A percentile compares a stretch with the other conserved stretches of the same genome.
Conservation (phyloP, 352 stramenopile species). For the Nothophytophthora sp. region DNA sequence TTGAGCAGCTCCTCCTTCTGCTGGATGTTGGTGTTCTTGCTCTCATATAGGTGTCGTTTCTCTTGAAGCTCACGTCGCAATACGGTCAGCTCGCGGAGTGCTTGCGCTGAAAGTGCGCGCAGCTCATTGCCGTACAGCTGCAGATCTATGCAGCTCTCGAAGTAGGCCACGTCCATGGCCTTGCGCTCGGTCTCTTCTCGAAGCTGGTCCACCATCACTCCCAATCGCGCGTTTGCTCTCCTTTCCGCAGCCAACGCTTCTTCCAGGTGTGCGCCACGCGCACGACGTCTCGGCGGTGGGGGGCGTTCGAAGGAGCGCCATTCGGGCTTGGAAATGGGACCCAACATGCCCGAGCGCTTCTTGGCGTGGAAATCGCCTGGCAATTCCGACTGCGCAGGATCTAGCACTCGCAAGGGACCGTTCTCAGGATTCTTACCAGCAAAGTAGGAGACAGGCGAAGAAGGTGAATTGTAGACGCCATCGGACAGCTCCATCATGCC, state of each 20-base stretch:
- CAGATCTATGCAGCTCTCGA: slow-evolving; percentile 65
- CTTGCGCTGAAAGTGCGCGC: slow-evolving; percentile 42
- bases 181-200: slow-evolving; percentile 76
- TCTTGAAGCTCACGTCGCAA: slow-evolving; percentile 47
- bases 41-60: slow-evolving; percentile 57
- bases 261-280: slow-evolving; percentile 73
- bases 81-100: slow-evolving; percentile 29
- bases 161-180: slow-evolving; percentile 78
- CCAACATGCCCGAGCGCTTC: slow-evolving; percentile 71
- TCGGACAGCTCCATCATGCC: slow-evolving; percentile 66
- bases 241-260: slow-evolving; percentile 58
- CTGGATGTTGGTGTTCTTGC: slow-evolving; percentile 52
- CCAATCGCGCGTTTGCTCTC: slow-evolving; percentile 41
- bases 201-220: slow-evolving; percentile 46
- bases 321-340: slow-evolving; percentile 66
- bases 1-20: slow-evolving; percentile 73
- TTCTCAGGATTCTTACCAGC: slow-evolving; percentile 15
- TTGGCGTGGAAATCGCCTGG: slow-evolving; percentile 47
- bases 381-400: slow-evolving; percentile 8
- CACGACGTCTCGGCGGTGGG: slow-evolving; percentile 44
- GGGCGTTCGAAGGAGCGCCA: slow-evolving; percentile 25
- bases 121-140: slow-evolving; percentile 57
- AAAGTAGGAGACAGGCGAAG: slow-evolving; percentile 9
- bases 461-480: slow-evolving; percentile 38
- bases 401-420: slow-evolving; percentile 1